Base-by-base conservation (phyloP, 2,329 filamentous ascomycete genomes). In the Coniosporium tulheliwenetii region DNA sequence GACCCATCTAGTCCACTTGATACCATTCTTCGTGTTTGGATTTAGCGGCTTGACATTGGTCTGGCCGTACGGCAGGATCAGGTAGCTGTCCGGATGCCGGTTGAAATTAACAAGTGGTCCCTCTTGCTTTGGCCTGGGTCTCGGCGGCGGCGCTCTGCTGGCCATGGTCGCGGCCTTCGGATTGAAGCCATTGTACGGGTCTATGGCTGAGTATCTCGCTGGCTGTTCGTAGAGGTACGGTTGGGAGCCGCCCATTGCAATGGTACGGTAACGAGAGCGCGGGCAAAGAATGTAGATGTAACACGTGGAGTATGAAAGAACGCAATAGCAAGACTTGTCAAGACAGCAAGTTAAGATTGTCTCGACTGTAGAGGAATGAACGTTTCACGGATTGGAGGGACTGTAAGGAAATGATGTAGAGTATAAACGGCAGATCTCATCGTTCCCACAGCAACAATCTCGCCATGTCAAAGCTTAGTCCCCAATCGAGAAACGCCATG, bases 41-140 rank as follows among this genome's bases (percentile, higher is more conserved):
- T 74, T 77, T 74, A 95, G 79, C 2, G 77, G 71, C 43, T 70
- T 72, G 52, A 73, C 75, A 45, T 73, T 66, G 41, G 67, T 68
- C 41, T 71, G 73, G 45, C 75, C 73, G 52, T 78, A 75, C 4
- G 73, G 71, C 30, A 81, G 66, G 40, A 81, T 70, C 48, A 73
- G 64, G 51, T 81, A 82, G 47, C 77, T 68, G 53, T 95, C 86
- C 1, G 87, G 86, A 59, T 94, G 87, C 43, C 75, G 72, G 59
- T 93, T 91, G 67, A 94, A 81, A 44, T 81, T 73, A 46, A 95
- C 64, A 47, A 93, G 64, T 10, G 85, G 86, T 0, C 85, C 86
- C 40, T 82, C 69, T 36, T 70, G 72, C 67, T 81, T 80, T 35
- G 74, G 69, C 52, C 71, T 78, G 30, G 64, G 67, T 30, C 58